These are phyloP conservation scores for Aspergillus awamori DNA, from an alignment of 2,329 filamentous ascomycete genomes.

Conservation along the genomic window DNA sequence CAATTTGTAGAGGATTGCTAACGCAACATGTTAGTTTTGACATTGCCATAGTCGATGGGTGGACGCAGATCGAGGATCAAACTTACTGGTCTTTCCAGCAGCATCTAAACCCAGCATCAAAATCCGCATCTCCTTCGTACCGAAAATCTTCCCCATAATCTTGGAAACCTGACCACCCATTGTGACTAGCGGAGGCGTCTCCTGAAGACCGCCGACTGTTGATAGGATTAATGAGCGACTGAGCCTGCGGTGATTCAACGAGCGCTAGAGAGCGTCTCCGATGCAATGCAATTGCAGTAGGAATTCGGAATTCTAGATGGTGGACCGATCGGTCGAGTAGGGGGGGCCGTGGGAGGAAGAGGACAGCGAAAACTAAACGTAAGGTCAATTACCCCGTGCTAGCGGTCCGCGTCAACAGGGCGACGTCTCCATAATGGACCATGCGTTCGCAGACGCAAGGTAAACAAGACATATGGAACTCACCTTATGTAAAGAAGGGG, in stretches of 20 bases:
- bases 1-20: slow-evolving; percentile 93
- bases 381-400: slow-evolving; percentile 14
- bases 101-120: slow-evolving; percentile 98
- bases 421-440: slow-evolving; percentile 14
- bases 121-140: slow-evolving; percentile 98
- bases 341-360: slow-evolving; percentile 5
- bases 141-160: slow-evolving; percentile 98
- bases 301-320: not conserved
- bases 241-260: not conserved
- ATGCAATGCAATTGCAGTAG: slow-evolving; percentile 1
- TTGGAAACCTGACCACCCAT: slow-evolving; percentile 96
- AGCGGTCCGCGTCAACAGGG: slow-evolving; percentile 18
- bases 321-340: slow-evolving; percentile 11
- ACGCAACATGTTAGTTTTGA: slow-evolving; percentile 4
- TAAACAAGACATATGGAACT: slow-evolving; percentile 19
- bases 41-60: not conserved
- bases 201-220: slow-evolving; percentile 11
- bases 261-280: not conserved
- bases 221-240: slow-evolving; percentile 1
- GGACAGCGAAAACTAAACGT: slow-evolving; percentile 7
- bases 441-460: slow-evolving; percentile 13
- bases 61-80: not conserved
- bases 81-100: slow-evolving; percentile 86
- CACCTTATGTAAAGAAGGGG: slow-evolving; percentile 11
- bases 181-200: slow-evolving; percentile 40